A percentile compares a stretch with the other conserved stretches of the same genome.
These are phyloP conservation scores for Dictyostelium citrinum DNA, from an alignment of 78 protist genomes.

Conservation along the genomic window DNA sequence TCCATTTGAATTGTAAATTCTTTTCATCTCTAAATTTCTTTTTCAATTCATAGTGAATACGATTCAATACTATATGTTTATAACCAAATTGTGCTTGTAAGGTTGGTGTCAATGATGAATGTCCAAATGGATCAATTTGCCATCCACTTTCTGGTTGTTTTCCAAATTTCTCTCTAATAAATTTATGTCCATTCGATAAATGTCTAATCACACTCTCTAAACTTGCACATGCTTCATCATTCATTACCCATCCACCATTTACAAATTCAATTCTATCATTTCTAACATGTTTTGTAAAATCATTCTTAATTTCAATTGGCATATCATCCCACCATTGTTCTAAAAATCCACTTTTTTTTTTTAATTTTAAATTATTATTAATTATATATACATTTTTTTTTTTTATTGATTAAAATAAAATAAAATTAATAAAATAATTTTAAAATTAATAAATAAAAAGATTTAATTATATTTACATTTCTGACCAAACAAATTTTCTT, in stretches of 20 bases:
- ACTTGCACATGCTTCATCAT: conserved; percentile 45
- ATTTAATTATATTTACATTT: conserved; percentile 32
- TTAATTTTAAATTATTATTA: too few species aligned
- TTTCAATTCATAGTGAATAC: conserved; percentile 14
- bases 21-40: background rate
- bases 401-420: background rate
- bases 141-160: conserved; percentile 31
- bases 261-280: conserved; percentile 20
- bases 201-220: conserved; percentile 23
- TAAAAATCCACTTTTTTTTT: conserved; percentile 14
- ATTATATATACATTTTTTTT: too few species aligned
- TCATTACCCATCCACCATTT: conserved; percentile 46
- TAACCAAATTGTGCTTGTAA: conserved; percentile 42
- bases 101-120: conserved; percentile 20
- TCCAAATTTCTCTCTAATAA: conserved; percentile 47
- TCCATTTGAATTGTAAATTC: conserved; percentile 22
- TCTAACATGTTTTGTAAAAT: background rate
- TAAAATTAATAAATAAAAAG: too few species aligned
- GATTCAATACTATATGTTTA: conserved; percentile 24
- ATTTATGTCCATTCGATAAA: conserved; percentile 23
- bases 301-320: background rate
- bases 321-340: conserved; percentile 36
- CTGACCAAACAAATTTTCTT: conserved; percentile 66
- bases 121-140: conserved; percentile 78
- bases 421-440: background rate